Evolutionary conservation across 495 filamentous ascomycete genomes (phyloP).

Genomic region (Zalerion maritima): DNA sequence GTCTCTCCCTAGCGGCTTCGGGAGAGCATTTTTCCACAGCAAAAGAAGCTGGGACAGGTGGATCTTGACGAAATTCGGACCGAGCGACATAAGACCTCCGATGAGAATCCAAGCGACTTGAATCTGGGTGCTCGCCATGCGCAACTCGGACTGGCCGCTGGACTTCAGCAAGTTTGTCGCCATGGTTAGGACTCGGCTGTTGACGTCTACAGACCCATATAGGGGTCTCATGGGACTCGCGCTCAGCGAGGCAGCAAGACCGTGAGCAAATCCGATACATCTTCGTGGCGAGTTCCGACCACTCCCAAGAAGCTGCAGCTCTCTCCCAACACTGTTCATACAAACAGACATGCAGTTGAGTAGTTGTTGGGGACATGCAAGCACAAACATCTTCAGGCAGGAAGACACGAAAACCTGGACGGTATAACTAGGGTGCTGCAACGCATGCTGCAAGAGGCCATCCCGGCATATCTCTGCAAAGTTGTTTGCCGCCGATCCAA

Average conservation of each 20-base stretch:
- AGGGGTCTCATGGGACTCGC: slow-evolving; percentile 76
- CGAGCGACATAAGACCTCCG: slow-evolving; percentile 88
- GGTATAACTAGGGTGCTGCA: slow-evolving; percentile 91
- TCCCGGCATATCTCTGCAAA: slow-evolving; percentile 75
- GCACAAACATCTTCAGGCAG: slow-evolving; percentile 71
- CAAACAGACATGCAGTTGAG: slow-evolving; percentile 85
- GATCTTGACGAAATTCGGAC: slow-evolving; percentile 97
- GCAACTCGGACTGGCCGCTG: slow-evolving; percentile 79
- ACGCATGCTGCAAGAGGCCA: slow-evolving; percentile 73
- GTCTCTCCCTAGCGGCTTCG: slow-evolving; percentile 83
- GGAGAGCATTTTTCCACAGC: slow-evolving; percentile 96
- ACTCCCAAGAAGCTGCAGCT: slow-evolving; percentile 61
- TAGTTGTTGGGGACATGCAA: slow-evolving; percentile 83
- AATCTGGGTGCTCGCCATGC: slow-evolving; percentile 84
- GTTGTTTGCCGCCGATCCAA: slow-evolving; percentile 65
- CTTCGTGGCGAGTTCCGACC: slow-evolving; percentile 67
- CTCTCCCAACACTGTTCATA: slow-evolving; percentile 87
- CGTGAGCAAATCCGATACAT: slow-evolving; percentile 87
- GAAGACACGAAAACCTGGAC: slow-evolving; percentile 81
- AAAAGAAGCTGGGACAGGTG: slow-evolving; percentile 88
- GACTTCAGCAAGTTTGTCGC: slow-evolving; percentile 87
- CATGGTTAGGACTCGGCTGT: slow-evolving; percentile 78
- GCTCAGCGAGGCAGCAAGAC: slow-evolving; percentile 80
- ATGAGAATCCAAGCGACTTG: slow-evolving; percentile 98
- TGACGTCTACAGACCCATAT: slow-evolving; percentile 90